Evolutionary conservation across 2,329 filamentous ascomycete species (phyloP), one percentile per base, ranked within the genome.

Genomic region (Fonsecaea erecta): DNA sequence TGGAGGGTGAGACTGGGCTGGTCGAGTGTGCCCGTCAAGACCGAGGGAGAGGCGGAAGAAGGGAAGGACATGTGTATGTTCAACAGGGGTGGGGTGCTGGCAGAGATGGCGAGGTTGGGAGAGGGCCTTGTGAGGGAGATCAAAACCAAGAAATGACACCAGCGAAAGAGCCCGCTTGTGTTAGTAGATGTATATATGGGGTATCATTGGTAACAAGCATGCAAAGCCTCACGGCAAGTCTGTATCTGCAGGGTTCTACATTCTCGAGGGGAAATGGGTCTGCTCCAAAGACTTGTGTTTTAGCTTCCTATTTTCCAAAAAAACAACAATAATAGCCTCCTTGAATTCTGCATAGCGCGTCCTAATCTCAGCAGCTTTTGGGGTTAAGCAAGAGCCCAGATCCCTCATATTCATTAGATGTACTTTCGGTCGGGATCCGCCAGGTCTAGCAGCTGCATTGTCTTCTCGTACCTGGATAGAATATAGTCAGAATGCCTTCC

Each of bases 371-470:
- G 8, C 12, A 12, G 21, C 9, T 48, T 48, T 48, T 48, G 1
- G 2, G 18, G 24, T 14, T 5, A 1, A 26, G n/a, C n/a, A 8
- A 24, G 21, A 24, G 18, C 21, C 21, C 43, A 26, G 21, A 48
- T 48, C 9, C 43, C 18, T 26, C 18, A 26, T 26, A 9, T 4
- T 26, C 21, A 26, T 48, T 26, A 48, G 26, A 98, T 86, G 75
- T 96, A 97, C 76, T 85, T 90, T 75, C 88, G 88, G 73, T 96
- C 86, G 0, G 95, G 95, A 76, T 99, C 95, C 59, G 93, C 65
- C 74, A 77, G 83, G 73, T 92, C 86, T 82, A 99, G 87, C 64
- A 93, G 73, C 60, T 97, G 94, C 83, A 98, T 98, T 65, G 90
- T 91, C 85, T 97, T 97, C 82, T 98, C 94, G 77, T 97, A 95